Conservation (phyloP, 1,284 basidiomycete genomes). For the Sanghuangporus sanghuang region DNA sequence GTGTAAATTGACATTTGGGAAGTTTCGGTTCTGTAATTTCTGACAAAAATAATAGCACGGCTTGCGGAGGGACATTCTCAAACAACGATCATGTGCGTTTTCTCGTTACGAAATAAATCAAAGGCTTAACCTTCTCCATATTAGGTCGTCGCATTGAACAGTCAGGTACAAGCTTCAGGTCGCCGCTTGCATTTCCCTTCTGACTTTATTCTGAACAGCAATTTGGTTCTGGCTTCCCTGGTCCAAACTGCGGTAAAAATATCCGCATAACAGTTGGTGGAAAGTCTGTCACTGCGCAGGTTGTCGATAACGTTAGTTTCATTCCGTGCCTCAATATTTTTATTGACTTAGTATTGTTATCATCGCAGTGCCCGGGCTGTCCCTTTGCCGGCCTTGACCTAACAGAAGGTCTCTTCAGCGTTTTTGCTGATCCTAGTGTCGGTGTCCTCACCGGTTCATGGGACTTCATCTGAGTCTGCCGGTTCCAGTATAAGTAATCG, state of each 20-base stretch:
- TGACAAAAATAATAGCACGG: conserved; percentile 28
- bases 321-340: not conserved
- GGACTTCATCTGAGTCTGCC: conserved; percentile 2
- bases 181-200: not conserved
- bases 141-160: conserved; percentile 14
- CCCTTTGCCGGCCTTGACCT: conserved; percentile 52
- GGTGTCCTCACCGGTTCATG: conserved; percentile 11
- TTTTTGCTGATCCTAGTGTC: not conserved
- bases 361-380: conserved; percentile 66
- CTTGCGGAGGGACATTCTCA: conserved; percentile 32
- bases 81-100: conserved; percentile 30
- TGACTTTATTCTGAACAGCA: conserved; percentile 28
- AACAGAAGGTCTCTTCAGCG: conserved; percentile 5
- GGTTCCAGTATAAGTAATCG: no score
- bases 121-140: not conserved
- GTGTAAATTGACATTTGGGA: not conserved
- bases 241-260: conserved; percentile 54
- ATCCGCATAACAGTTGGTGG: conserved; percentile 65
- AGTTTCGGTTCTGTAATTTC: not conserved
- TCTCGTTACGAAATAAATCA: not conserved
- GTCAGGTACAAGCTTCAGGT: not conserved
- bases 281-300: conserved; percentile 52
- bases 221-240: conserved; percentile 45
- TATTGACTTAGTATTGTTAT: conserved; percentile 32
- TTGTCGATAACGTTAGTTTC: conserved; percentile 56